These are phyloP conservation scores for Pholiota microspora DNA, from an alignment of 768 basidiomycete genomes.

Conservation along the genomic window DNA sequence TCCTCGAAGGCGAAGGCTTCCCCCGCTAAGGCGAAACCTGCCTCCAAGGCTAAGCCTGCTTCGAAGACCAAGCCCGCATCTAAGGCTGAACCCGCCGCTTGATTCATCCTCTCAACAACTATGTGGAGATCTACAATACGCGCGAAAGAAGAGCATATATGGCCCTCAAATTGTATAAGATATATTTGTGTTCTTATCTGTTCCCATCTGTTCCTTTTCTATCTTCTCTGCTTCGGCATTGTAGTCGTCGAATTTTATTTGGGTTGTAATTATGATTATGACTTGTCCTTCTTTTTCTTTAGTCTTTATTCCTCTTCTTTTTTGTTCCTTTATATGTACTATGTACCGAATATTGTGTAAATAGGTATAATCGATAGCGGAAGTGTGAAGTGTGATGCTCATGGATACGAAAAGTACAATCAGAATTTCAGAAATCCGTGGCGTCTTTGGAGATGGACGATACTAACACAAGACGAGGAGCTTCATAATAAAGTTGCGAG, in stretches of 20 bases:
- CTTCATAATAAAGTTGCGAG: too few relatives aligned
- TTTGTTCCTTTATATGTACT: not conserved
- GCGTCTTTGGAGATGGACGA: too few relatives aligned
- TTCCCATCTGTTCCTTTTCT: not conserved
- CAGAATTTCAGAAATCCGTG: too few relatives aligned
- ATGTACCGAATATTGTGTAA: too few relatives aligned
- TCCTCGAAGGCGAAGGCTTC: slow-evolving; percentile 27
- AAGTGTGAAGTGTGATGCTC: too few relatives aligned
- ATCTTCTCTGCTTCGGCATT: not conserved
- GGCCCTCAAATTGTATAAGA: not conserved
- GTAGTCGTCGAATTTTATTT: not conserved
- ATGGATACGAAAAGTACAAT: too few relatives aligned
- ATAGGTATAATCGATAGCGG: too few relatives aligned
- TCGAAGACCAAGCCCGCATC: slow-evolving; percentile 22
- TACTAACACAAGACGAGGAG: too few relatives aligned
- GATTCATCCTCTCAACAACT: not conserved
- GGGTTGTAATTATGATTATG: not conserved
- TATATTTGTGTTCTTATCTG: not conserved
- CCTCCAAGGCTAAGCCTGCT: slow-evolving; percentile 24
- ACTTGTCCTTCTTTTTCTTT: not conserved
- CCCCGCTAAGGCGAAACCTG: slow-evolving; percentile 29
- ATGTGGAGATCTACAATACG: not conserved
- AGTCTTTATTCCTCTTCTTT: not conserved
- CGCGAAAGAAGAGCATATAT: not conserved
- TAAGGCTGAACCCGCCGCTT: slow-evolving; percentile 11